Evolutionary conservation across 163 green algal species (phyloP).

Genomic region (Scenedesmus sp.): DNA sequence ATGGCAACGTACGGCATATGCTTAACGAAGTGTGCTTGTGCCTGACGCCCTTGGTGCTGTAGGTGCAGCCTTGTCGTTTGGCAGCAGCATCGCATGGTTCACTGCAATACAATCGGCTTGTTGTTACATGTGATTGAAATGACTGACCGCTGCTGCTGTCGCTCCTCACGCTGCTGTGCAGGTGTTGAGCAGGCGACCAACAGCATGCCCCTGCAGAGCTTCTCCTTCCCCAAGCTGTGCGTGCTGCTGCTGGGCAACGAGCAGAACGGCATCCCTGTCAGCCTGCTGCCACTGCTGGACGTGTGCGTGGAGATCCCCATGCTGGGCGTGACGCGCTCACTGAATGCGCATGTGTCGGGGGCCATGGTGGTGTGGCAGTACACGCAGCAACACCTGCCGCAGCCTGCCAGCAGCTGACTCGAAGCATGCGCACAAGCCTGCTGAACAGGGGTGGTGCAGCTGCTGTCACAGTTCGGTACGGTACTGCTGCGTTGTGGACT

Average conservation of each 20-base stretch:
- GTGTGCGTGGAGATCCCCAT: constrained; percentile 87
- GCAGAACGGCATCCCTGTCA: constrained; percentile 82
- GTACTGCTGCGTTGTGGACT: no score
- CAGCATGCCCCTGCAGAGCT: constrained; percentile 60
- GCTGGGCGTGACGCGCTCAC: constrained; percentile 85
- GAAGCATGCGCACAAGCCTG: background rate
- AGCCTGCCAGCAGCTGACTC: background rate
- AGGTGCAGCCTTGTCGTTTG: no score
- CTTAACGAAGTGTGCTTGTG: no score
- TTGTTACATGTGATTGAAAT: background rate
- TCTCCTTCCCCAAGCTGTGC: constrained; percentile 52
- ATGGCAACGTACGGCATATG: no score
- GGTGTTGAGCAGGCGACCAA: constrained; percentile 64
- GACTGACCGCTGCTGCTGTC: background rate
- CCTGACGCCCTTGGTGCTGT: no score
- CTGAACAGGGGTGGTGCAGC: no score
- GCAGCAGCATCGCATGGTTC: background rate
- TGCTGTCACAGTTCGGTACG: no score
- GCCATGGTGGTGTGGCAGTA: constrained; percentile 89
- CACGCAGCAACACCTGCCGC: constrained; percentile 68
- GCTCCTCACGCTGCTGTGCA: constrained; percentile 21
- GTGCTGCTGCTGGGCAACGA: constrained; percentile 79
- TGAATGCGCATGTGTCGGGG: constrained; percentile 93
- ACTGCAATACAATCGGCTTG: no score
- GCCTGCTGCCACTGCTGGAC: constrained; percentile 63